These are phyloP conservation scores for Samsoniella hepiali DNA, from an alignment of 2,329 filamentous ascomycete species.

Conservation along the genomic window DNA sequence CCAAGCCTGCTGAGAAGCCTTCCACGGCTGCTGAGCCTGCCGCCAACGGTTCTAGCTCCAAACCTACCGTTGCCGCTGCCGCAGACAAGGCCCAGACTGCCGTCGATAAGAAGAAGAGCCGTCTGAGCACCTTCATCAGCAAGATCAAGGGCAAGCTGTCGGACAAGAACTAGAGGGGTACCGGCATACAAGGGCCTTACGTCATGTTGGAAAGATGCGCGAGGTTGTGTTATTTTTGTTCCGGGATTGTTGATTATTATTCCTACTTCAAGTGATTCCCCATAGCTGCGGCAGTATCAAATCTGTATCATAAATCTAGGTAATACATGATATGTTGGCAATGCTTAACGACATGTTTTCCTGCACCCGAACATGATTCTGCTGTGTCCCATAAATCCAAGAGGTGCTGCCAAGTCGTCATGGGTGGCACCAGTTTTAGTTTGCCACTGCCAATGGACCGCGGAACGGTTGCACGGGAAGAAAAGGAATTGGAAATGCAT, in stretches of 20 bases:
- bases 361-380: background rate
- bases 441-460: background rate
- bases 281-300: conserved; percentile 18
- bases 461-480: background rate
- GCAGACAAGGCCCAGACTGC: background rate
- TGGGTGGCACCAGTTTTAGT: background rate
- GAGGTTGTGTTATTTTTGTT: conserved; percentile 12
- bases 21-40: conserved; percentile 20
- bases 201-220: background rate
- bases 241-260: conserved; percentile 34
- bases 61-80: conserved; percentile 20
- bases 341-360: background rate
- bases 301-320: conserved; percentile 33
- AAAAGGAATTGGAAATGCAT: too few species aligned
- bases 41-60: conserved; percentile 25
- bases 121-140: conserved; percentile 60
- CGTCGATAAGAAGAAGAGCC: conserved; percentile 50
- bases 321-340: conserved; percentile 31
- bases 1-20: conserved; percentile 18
- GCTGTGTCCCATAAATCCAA: conserved; percentile 3
- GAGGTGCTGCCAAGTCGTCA: background rate
- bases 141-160: conserved; percentile 51
- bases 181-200: background rate
- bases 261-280: conserved; percentile 40
- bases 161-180: conserved; percentile 28